A percentile compares a stretch with the other conserved stretches of the same genome.
phyloP scores from a whole-genome alignment of 345 rosid species.

The Bruguiera parviflora region DNA sequence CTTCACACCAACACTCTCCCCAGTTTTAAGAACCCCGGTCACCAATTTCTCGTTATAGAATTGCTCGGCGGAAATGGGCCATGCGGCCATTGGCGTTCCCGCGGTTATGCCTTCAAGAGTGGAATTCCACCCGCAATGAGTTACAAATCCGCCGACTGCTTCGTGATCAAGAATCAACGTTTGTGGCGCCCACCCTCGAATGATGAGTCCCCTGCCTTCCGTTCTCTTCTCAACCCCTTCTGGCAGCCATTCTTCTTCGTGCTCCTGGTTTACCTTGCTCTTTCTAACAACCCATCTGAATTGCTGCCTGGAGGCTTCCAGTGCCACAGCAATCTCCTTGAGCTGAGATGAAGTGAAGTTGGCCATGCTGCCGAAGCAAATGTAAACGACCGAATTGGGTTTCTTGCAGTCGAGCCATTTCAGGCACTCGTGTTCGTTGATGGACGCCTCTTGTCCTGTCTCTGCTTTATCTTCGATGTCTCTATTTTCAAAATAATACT shows the following conservation, averaged over 20 bases:
- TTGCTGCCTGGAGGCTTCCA: slow-evolving; percentile 46
- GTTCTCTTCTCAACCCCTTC: slow-evolving; percentile 1
- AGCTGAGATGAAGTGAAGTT: slow-evolving; percentile 30
- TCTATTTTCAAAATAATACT: background rate
- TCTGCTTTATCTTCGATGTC: slow-evolving; percentile 36
- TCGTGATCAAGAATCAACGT: slow-evolving; percentile 1
- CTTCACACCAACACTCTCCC: background rate
- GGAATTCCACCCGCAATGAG: slow-evolving; percentile 18
- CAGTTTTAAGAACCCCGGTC: background rate
- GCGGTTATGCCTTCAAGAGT: slow-evolving; percentile 4
- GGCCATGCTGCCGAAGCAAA: slow-evolving; percentile 47
- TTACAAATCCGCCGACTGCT: slow-evolving; percentile 9
- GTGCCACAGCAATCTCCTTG: slow-evolving; percentile 44
- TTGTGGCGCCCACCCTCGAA: slow-evolving; percentile 13
- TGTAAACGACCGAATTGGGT: slow-evolving; percentile 45
- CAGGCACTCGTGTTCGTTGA: slow-evolving; percentile 35
- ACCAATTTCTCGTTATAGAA: slow-evolving; percentile 11
- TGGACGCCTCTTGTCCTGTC: slow-evolving; percentile 33
- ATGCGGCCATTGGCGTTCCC: slow-evolving; percentile 7
- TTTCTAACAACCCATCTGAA: slow-evolving; percentile 53
- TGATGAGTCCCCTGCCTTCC: background rate
- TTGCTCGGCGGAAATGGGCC: slow-evolving; percentile 6
- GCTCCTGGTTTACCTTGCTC: slow-evolving; percentile 24
- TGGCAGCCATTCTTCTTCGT: slow-evolving; percentile 19
- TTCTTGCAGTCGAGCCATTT: slow-evolving; percentile 55